Evolutionary conservation across 768 basidiomycete genomes (phyloP).

Genomic region (Cystobasidium ongulense): DNA sequence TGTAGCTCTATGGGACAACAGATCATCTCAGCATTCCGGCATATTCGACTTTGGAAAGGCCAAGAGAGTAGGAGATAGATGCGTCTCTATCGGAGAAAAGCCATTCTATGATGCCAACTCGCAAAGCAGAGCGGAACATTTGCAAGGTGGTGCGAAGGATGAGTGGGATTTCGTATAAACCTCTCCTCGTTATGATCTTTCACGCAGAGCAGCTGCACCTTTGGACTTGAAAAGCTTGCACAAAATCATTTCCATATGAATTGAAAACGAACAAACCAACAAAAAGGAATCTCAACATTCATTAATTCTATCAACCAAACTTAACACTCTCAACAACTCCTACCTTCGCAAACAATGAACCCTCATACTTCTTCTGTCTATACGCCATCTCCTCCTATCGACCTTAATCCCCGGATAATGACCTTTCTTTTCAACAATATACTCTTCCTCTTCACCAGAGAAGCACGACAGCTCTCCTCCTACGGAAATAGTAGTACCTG

Average conservation of each 20-base stretch:
- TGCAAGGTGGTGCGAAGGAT: background rate
- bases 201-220: background rate
- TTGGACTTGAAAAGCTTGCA: too few species aligned
- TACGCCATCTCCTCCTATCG: too few species aligned
- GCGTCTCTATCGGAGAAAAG: conserved; percentile 20
- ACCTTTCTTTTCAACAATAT: background rate
- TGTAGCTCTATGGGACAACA: conserved; percentile 22
- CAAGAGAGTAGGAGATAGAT: conserved; percentile 16
- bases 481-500: too few species aligned
- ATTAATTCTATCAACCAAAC: too few species aligned
- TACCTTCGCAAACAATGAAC: too few species aligned
- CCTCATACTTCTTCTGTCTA: too few species aligned
- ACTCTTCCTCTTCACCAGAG: background rate
- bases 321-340: too few species aligned
- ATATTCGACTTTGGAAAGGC: conserved; percentile 28
- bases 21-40: conserved; percentile 20
- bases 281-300: too few species aligned
- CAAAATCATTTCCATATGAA: background rate
- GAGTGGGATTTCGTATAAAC: background rate
- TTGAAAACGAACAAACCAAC: too few species aligned
- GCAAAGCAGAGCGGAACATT: background rate
- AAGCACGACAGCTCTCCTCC: background rate
- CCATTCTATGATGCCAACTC: conserved; percentile 21
- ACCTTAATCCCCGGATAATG: background rate
- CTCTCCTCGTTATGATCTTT: background rate